These are phyloP conservation scores for Xerocomellus chrysenteron DNA, from an alignment of 768 basidiomycete genomes.

Conservation along the genomic window DNA sequence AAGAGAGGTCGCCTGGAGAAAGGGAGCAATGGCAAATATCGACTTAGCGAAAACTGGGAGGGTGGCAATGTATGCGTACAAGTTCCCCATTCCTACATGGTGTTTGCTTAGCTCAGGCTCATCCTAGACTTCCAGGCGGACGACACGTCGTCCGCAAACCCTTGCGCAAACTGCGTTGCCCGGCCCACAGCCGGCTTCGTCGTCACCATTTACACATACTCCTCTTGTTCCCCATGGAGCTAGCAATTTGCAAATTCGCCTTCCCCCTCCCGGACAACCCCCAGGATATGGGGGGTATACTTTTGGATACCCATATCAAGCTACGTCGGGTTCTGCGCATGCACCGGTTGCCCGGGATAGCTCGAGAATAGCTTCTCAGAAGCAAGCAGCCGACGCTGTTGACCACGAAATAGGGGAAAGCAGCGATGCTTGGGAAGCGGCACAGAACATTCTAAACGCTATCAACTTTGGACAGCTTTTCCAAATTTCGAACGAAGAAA, in stretches of 20 bases:
- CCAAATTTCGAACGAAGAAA: slow-evolving; percentile 35
- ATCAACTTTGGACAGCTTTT: slow-evolving; percentile 67
- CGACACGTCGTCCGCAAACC: slow-evolving; percentile 77
- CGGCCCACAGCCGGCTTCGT: slow-evolving; percentile 24
- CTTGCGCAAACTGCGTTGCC: slow-evolving; percentile 31
- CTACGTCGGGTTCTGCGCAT: slow-evolving; percentile 11
- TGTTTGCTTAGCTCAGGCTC: slow-evolving; percentile 6
- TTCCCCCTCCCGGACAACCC: slow-evolving; percentile 31
- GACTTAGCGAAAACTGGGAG: slow-evolving; percentile 75
- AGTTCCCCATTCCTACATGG: background rate
- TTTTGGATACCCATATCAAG: slow-evolving; percentile 38
- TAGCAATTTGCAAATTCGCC: slow-evolving; percentile 35
- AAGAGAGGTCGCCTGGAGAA: slow-evolving; percentile 82
- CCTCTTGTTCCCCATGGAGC: slow-evolving; percentile 39
- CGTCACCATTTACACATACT: slow-evolving; percentile 61
- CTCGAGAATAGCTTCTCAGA: slow-evolving; percentile 8
- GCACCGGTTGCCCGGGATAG: background rate
- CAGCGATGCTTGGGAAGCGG: slow-evolving; percentile 73
- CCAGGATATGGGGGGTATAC: slow-evolving; percentile 40
- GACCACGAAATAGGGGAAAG: slow-evolving; percentile 40
- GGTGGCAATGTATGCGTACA: slow-evolving; percentile 66
- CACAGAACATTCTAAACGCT: slow-evolving; percentile 73
- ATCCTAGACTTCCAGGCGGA: slow-evolving; percentile 68
- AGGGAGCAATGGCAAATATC: slow-evolving; percentile 68
- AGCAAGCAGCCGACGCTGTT: slow-evolving; percentile 9